A percentile compares a stretch with the other conserved stretches of the same genome.
These are phyloP conservation scores for Arabidopsis suecica DNA, from an alignment of 345 rosid genomes.

Conservation along the genomic window DNA sequence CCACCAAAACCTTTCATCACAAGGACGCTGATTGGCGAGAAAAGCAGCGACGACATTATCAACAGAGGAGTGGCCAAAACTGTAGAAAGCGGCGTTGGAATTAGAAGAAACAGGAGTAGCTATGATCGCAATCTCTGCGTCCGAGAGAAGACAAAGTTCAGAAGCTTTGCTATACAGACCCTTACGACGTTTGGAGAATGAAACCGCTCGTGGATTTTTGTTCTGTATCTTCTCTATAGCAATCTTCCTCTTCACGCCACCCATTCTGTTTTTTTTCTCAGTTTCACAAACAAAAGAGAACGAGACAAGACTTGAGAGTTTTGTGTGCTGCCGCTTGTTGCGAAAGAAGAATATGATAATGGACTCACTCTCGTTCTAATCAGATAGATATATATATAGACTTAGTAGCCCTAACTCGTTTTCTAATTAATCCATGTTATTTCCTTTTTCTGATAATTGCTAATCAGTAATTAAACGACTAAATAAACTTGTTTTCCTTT, in stretches of 20 bases:
- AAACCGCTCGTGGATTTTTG: not conserved
- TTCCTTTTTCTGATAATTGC: slow-evolving; percentile 4
- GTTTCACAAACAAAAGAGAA: not conserved
- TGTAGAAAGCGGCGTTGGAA: slow-evolving; percentile 24
- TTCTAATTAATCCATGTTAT: not conserved
- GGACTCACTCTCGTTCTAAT: not conserved
- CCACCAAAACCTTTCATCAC: slow-evolving; percentile 33
- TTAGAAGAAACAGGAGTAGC: slow-evolving; percentile 13
- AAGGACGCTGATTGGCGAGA: slow-evolving; percentile 6
- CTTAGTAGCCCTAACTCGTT: not conserved
- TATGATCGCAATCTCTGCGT: slow-evolving; percentile 13
- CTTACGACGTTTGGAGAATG: slow-evolving; percentile 30
- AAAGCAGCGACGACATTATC: slow-evolving; percentile 32
- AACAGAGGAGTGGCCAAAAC: slow-evolving; percentile 37
- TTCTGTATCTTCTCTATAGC: not conserved
- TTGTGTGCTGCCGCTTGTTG: not conserved
- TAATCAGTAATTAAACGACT: slow-evolving; percentile 8
- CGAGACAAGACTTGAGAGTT: not conserved
- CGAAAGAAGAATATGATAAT: not conserved
- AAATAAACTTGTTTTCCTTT: not conserved
- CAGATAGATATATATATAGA: not conserved
- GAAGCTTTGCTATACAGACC: slow-evolving; percentile 40
- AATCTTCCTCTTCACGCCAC: slow-evolving; percentile 32
- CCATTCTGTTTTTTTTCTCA: slow-evolving; percentile 4
- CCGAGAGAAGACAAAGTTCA: slow-evolving; percentile 32